Conservation (phyloP, 1,284 basidiomycete species). For the Puccinia sorghi region DNA sequence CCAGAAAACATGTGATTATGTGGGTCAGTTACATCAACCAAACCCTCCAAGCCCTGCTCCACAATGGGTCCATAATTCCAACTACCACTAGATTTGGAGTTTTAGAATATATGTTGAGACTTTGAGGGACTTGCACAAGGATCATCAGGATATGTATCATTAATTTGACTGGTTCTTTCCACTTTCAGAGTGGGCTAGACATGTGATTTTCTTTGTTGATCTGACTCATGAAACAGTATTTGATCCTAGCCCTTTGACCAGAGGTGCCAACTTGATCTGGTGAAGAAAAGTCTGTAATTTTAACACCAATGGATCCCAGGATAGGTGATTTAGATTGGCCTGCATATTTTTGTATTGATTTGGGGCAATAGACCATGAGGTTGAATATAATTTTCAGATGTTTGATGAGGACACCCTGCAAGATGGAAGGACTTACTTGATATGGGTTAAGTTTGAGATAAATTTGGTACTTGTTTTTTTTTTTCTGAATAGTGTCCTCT, state of each 20-base stretch:
- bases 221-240: conserved; percentile 28
- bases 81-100: conserved; percentile 14
- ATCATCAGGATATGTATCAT: neutral
- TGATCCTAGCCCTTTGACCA: conserved; percentile 6
- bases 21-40: conserved; percentile 17
- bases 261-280: neutral
- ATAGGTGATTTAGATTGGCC: neutral
- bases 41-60: neutral
- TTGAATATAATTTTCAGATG: conserved; percentile 76
- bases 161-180: neutral
- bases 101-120: neutral
- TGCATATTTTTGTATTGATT: conserved; percentile 50
- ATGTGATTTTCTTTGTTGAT: conserved; percentile 31
- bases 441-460: too few relatives aligned
- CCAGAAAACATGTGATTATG: conserved; percentile 33
- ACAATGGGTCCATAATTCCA: neutral
- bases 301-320: neutral
- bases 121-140: neutral
- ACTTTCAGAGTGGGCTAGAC: conserved; percentile 2
- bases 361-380: conserved; percentile 69
- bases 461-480: neutral
- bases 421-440: conserved; percentile 60
- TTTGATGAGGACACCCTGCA: conserved; percentile 71
- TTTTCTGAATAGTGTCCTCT: conserved; percentile 58
- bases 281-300: neutral